Evolutionary conservation across 2,329 filamentous ascomycete species (phyloP).

Genomic region (Colletotrichum tropicicola): DNA sequence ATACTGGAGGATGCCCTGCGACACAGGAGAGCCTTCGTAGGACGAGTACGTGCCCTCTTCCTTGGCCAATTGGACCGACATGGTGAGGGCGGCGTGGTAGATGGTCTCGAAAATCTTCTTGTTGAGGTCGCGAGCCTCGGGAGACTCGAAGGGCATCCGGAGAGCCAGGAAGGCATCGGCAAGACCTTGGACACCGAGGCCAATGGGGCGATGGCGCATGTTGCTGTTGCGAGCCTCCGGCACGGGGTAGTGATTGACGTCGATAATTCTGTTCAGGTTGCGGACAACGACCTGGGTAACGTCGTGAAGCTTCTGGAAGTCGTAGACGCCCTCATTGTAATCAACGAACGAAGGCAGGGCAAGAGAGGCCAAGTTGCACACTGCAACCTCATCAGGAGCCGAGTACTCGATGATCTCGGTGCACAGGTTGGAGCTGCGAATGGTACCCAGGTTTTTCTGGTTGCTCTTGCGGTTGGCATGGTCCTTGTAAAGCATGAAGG

Average conservation of each 20-base stretch:
- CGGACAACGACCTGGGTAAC: constrained; percentile 91
- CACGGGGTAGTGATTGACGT: constrained; percentile 98
- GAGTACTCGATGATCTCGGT: constrained; percentile 99
- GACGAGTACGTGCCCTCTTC: constrained; percentile 85
- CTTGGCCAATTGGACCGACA: constrained; percentile 87
- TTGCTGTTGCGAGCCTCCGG: constrained; percentile 94
- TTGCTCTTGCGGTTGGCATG: constrained; percentile 99
- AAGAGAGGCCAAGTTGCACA: constrained; percentile 96
- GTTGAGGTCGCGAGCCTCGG: constrained; percentile 93
- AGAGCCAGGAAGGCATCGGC: constrained; percentile 98
- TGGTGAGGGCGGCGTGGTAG: constrained; percentile 93
- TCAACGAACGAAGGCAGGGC: constrained; percentile 93
- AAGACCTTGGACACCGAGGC: constrained; percentile 96
- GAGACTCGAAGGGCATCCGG: constrained; percentile 95
- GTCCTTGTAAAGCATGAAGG: constrained; percentile 99
- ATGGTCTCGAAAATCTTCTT: constrained; percentile 99
- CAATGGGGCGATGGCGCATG: constrained; percentile 95
- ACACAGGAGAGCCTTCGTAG: constrained; percentile 93
- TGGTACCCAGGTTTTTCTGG: constrained; percentile 99
- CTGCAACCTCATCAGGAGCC: constrained; percentile 96
- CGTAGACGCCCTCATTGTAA: constrained; percentile 83
- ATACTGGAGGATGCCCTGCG: constrained; percentile 94
- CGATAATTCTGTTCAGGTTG: constrained; percentile 98
- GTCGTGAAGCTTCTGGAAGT: constrained; percentile 97
- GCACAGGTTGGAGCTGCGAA: constrained; percentile 98